Conservation (phyloP, 2,329 filamentous ascomycete species). For the Tolypocladium sp. region DNA sequence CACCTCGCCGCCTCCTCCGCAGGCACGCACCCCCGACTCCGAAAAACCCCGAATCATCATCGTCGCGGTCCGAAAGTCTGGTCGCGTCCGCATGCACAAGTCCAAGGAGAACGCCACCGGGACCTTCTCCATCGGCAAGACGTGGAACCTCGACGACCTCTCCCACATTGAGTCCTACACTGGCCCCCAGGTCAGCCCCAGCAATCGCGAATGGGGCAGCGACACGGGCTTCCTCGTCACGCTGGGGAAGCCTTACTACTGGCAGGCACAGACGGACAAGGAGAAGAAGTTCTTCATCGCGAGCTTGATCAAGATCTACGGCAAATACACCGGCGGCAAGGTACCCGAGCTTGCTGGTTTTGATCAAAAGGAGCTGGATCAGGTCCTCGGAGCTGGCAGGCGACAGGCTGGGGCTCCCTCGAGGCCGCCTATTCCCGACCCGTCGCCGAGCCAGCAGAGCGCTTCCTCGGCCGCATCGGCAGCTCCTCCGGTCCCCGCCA, state of each 20-base stretch:
- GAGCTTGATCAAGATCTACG: conserved; percentile 90
- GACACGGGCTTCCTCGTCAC: conserved; percentile 80
- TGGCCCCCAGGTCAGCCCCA: conserved; percentile 44
- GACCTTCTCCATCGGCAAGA: conserved; percentile 94
- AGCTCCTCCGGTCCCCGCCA: conserved; percentile 5
- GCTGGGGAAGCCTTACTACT: conserved; percentile 91
- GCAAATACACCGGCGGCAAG: conserved; percentile 88
- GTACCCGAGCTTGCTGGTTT: conserved; percentile 75
- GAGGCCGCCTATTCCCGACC: conserved; percentile 17
- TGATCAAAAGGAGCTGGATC: conserved; percentile 66
- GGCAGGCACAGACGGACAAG: conserved; percentile 86
- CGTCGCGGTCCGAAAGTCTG: conserved; percentile 84
- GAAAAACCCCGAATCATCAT: conserved; percentile 91
- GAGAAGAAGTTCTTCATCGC: conserved; percentile 99
- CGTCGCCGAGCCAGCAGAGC: conserved; percentile 10
- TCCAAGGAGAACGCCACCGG: conserved; percentile 91
- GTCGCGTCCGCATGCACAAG: conserved; percentile 91
- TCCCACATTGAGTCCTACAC: conserved; percentile 75
- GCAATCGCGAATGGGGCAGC: conserved; percentile 68
- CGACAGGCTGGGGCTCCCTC: conserved; percentile 18
- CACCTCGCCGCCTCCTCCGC: conserved; percentile 74
- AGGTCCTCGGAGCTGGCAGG: conserved; percentile 55
- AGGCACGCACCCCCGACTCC: conserved; percentile 56
- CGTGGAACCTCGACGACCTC: conserved; percentile 92
- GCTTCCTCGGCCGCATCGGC: conserved; percentile 8